Evolutionary conservation across 2,329 filamentous ascomycete species (phyloP).

Genomic region (Fusarium abutilonis): DNA sequence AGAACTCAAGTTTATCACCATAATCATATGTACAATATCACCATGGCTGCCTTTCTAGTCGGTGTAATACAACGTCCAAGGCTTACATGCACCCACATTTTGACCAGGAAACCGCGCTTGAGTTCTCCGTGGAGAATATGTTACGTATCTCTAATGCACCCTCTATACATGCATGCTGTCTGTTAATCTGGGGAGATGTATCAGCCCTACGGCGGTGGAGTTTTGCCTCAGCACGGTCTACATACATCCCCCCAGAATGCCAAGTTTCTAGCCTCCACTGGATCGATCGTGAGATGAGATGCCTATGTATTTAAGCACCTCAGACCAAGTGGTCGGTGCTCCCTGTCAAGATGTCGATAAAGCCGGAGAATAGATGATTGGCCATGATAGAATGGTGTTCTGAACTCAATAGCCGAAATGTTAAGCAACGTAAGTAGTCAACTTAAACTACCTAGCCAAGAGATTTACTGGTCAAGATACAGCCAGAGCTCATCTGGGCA

Average conservation of each 20-base stretch:
- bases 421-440: not conserved
- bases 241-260: not conserved
- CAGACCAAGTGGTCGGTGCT: not conserved
- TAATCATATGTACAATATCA: too few relatives aligned
- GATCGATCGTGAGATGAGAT: constrained; percentile 3
- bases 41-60: not conserved
- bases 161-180: not conserved
- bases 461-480: not conserved
- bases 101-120: not conserved
- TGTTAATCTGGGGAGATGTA: not conserved
- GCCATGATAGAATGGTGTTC: not conserved
- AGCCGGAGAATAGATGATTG: constrained; percentile 9
- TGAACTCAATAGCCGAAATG: constrained; percentile 7
- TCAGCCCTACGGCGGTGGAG: not conserved
- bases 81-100: not conserved
- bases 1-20: too few relatives aligned
- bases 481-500: not conserved
- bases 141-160: not conserved
- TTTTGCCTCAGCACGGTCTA: not conserved
- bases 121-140: not conserved
- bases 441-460: not conserved
- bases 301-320: constrained; percentile 1
- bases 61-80: not conserved
- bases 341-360: constrained; percentile 1
- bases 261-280: constrained; percentile 21